These are phyloP conservation scores for Diutina mesorugosa DNA, from an alignment of 1,139 yeast species.

Conservation along the genomic window DNA sequence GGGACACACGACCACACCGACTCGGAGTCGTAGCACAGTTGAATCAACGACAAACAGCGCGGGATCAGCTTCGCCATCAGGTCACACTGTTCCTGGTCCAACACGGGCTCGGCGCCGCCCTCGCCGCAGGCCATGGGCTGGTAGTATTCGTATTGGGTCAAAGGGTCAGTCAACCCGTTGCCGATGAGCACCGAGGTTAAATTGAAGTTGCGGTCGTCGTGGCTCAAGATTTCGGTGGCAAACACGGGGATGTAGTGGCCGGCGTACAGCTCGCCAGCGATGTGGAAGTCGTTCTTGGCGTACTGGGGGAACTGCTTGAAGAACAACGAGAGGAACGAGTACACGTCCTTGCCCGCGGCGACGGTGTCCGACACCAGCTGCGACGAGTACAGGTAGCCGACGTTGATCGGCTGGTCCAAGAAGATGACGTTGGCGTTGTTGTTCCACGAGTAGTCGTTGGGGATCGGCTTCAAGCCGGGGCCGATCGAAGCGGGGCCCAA, in stretches of 20 bases:
- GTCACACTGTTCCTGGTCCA: constrained; percentile 69
- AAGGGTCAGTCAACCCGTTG: constrained; percentile 90
- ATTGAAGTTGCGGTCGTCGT: constrained; percentile 71
- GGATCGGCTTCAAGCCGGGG: constrained; percentile 51
- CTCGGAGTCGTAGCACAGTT: constrained; percentile 66
- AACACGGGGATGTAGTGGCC: constrained; percentile 96
- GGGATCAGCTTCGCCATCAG: constrained; percentile 63
- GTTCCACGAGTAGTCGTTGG: constrained; percentile 81
- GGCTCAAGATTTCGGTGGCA: constrained; percentile 75
- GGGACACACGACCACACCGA: constrained; percentile 90
- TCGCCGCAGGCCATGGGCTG: constrained; percentile 97
- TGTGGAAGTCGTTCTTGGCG: constrained; percentile 59
- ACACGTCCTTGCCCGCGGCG: constrained; percentile 88
- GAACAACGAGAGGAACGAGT: constrained; percentile 82
- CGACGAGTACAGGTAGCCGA: constrained; percentile 78
- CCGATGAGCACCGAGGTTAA: constrained; percentile 86
- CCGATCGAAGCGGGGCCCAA: constrained; percentile 76
- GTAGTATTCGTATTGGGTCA: constrained; percentile 77
- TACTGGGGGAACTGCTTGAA: constrained; percentile 87
- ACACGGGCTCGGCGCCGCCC: constrained; percentile 78
- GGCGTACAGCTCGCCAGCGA: constrained; percentile 98
- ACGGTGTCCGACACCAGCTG: constrained; percentile 55
- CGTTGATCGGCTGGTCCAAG: constrained; percentile 91
- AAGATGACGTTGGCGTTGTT: constrained; percentile 81
- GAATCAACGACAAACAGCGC: constrained; percentile 70